These are phyloP conservation scores for Plantago coronopus DNA, from an alignment of 305 asterid species.

Conservation along the genomic window DNA sequence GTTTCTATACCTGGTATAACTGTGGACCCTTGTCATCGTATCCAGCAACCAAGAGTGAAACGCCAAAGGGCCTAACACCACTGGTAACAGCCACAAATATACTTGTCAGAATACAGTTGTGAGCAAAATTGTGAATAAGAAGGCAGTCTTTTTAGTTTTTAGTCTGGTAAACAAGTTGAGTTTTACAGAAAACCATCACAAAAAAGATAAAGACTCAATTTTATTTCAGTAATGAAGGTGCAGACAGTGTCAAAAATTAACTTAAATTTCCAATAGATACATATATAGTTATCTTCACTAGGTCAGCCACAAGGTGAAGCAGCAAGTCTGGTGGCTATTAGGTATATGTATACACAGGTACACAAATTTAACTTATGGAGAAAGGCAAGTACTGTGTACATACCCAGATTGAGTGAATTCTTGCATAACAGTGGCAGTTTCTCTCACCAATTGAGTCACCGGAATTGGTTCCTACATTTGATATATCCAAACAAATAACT, in stretches of 20 bases:
- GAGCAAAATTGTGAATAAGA: not conserved
- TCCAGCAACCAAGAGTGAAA: slow-evolving; percentile 42
- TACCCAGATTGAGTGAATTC: slow-evolving; percentile 99
- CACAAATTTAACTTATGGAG: not conserved
- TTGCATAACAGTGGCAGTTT: slow-evolving; percentile 96
- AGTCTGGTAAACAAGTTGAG: no score
- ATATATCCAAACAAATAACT: slow-evolving; percentile 14
- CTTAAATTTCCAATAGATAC: no score
- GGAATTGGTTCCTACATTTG: slow-evolving; percentile 77
- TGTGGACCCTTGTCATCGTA: slow-evolving; percentile 91
- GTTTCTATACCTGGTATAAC: slow-evolving; percentile 70
- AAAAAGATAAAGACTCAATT: no score
- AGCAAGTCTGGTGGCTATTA: no score
- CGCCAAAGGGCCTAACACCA: slow-evolving; percentile 70
- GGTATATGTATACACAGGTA: no score
- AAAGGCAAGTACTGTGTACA: slow-evolving; percentile 6
- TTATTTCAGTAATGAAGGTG: no score
- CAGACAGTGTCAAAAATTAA: no score
- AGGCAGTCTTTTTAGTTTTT: not conserved
- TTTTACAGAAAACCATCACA: no score
- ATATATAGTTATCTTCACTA: no score
- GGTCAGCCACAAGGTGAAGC: no score
- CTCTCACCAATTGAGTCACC: slow-evolving; percentile 93
- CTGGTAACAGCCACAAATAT: not conserved
- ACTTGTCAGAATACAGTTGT: not conserved